These are phyloP conservation scores for Porodaedalea pini DNA, from an alignment of 1,284 basidiomycete genomes.

Conservation along the genomic window DNA sequence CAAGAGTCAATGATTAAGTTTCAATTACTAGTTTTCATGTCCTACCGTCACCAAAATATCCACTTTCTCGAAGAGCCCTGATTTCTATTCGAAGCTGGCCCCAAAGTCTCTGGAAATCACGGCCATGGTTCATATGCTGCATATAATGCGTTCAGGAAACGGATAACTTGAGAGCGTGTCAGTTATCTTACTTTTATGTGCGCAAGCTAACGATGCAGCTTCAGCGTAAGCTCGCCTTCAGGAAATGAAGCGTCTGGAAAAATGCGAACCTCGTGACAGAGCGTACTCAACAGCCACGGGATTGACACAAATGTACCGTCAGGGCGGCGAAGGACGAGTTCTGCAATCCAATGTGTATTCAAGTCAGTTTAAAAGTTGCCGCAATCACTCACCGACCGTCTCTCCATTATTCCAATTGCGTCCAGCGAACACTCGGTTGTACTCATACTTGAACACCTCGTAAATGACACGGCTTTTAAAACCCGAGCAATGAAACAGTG, in stretches of 20 bases:
- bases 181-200: slow-evolving; percentile 61
- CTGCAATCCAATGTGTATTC: slow-evolving; percentile 33
- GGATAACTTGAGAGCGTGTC: not conserved
- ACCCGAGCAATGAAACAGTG: not conserved
- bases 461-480: not conserved
- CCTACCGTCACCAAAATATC: slow-evolving; percentile 76
- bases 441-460: slow-evolving; percentile 53
- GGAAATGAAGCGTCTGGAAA: slow-evolving; percentile 11
- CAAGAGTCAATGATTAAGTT: not conserved
- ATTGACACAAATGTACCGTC: slow-evolving; percentile 57
- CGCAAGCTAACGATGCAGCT: slow-evolving; percentile 48
- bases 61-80: slow-evolving; percentile 58
- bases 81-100: slow-evolving; percentile 60
- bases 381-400: slow-evolving; percentile 52
- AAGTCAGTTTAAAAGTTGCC: not conserved
- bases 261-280: slow-evolving; percentile 76
- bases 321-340: slow-evolving; percentile 64
- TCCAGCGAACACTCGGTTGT: slow-evolving; percentile 71
- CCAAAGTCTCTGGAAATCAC: slow-evolving; percentile 71
- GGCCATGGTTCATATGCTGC: slow-evolving; percentile 76
- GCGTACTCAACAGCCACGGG: slow-evolving; percentile 67
- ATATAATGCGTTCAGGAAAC: not conserved
- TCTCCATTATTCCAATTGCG: slow-evolving; percentile 81
- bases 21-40: not conserved
- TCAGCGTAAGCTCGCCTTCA: slow-evolving; percentile 5